Evolutionary conservation across 129 eudicot species (phyloP).

Genomic region (Escallonia rubra): DNA sequence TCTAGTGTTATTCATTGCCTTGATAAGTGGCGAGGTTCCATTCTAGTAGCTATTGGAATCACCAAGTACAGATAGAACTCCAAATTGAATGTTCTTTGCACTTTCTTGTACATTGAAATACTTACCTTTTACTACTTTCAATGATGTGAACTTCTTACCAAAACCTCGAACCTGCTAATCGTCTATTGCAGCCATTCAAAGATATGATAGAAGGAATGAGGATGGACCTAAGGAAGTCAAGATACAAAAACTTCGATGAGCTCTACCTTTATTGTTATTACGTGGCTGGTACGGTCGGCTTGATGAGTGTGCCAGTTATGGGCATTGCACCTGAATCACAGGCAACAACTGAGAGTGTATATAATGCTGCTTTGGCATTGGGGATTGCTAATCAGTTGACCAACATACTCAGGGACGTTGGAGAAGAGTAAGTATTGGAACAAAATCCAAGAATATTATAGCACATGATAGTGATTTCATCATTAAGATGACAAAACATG

Average conservation of each 20-base stretch:
- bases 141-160: not conserved
- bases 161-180: not conserved
- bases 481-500: too few species aligned
- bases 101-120: too few species aligned
- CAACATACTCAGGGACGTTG: slow-evolving; percentile 96
- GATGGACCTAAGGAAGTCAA: slow-evolving; percentile 86
- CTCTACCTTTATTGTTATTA: slow-evolving; percentile 90
- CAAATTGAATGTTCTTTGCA: too few species aligned
- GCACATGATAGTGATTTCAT: too few species aligned
- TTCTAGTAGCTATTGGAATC: too few species aligned
- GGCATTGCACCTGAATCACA: slow-evolving; percentile 94
- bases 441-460: too few species aligned
- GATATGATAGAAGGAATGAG: slow-evolving; percentile 99
- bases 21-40: too few species aligned
- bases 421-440: slow-evolving; percentile 83
- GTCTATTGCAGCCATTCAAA: slow-evolving; percentile 77
- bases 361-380: slow-evolving; percentile 82
- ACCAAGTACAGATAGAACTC: too few species aligned
- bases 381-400: slow-evolving; percentile 97
- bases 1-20: too few species aligned
- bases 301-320: slow-evolving; percentile 98
- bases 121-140: not conserved
- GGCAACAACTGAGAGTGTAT: slow-evolving; percentile 88
- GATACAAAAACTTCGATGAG: slow-evolving; percentile 95
- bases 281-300: slow-evolving; percentile 97